Base-by-base conservation (phyloP, 2,329 filamentous ascomycete species). In the Gaeumannomyces sp. region DNA sequence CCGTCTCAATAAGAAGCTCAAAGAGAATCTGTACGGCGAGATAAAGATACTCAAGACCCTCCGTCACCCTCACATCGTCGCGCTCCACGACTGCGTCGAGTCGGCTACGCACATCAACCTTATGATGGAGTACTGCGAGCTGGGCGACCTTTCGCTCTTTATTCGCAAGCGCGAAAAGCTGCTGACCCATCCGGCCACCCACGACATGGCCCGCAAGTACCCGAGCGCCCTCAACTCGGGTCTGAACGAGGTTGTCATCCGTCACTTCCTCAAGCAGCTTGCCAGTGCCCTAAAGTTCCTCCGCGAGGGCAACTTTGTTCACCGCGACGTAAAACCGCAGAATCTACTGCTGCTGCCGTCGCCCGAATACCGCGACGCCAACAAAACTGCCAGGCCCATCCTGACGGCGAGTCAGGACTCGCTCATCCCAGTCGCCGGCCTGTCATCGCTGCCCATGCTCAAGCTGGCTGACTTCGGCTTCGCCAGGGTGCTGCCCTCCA, bases 381-480 rank as follows among this genome's bases (percentile, higher is more conserved):
- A 81, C 66, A 84, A 85, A 64, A 82, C 86, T 66, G 80, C 83
- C 45, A 85, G 89, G 66, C 88, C 91, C 25, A 88, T 95, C 65
- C 88, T 95, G 74, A 84, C 83, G 66, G 90, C 89, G 63, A 93
- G 90, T 71, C 88, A 90, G 59, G 87, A 93, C 73, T 93, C 92
- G 0, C 81, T 95, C 65, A 90, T 92, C 59, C 93, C 94, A 4
- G 85, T 89, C 31, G 89, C 89, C 31, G 95, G 95, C 10, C 80
- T 99, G 35, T 83, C 86, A 64, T 95, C 93, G 25, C 78, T 99
- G 58, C 95, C 95, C 5, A 96, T 98, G 89, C 85, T 99, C 66
- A 99, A 99, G 79, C 89, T 99, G 71, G 95, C 95, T 65, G 95
- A 99, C 78, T 99, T 99, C 73, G 95, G 95, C n/a, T 99, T 99